Evolutionary conservation across 495 filamentous ascomycete species (phyloP).

Genomic region (Annulohypoxylon nitens): DNA sequence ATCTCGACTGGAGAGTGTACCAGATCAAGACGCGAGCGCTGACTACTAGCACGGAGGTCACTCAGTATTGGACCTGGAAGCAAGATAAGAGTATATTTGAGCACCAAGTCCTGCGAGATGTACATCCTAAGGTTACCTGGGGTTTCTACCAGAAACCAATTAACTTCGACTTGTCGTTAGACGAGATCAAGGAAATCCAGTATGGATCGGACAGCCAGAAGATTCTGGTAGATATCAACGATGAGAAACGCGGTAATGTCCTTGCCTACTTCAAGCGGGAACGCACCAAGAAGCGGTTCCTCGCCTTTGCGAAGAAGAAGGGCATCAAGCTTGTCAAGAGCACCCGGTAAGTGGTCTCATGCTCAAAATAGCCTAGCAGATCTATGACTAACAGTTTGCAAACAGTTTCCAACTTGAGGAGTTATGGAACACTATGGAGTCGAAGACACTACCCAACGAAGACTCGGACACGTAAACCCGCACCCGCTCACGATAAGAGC

Average conservation of each 20-base stretch:
- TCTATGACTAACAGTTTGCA: conserved; percentile 21
- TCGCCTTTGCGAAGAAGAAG: conserved; percentile 56
- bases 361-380: not conserved
- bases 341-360: conserved; percentile 46
- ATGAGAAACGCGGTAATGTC: conserved; percentile 51
- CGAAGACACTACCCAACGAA: conserved; percentile 39
- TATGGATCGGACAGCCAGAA: conserved; percentile 51
- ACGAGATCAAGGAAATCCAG: conserved; percentile 56
- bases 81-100: conserved; percentile 55
- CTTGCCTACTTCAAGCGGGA: conserved; percentile 61
- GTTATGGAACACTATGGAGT: conserved; percentile 46
- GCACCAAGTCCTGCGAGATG: conserved; percentile 62
- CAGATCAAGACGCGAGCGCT: conserved; percentile 59
- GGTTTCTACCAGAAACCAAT: conserved; percentile 60
- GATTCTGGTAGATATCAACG: conserved; percentile 51
- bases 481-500: not conserved
- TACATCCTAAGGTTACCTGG: conserved; percentile 57
- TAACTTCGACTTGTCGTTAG: conserved; percentile 57
- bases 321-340: conserved; percentile 55
- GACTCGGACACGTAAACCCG: conserved; percentile 33
- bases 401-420: conserved; percentile 41
- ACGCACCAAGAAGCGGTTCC: conserved; percentile 61
- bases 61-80: conserved; percentile 66
- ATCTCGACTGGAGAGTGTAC: conserved; percentile 61
- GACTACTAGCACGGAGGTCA: conserved; percentile 56